Conservation (phyloP, 2,329 filamentous ascomycete genomes). For the Cladosporium sp. region DNA sequence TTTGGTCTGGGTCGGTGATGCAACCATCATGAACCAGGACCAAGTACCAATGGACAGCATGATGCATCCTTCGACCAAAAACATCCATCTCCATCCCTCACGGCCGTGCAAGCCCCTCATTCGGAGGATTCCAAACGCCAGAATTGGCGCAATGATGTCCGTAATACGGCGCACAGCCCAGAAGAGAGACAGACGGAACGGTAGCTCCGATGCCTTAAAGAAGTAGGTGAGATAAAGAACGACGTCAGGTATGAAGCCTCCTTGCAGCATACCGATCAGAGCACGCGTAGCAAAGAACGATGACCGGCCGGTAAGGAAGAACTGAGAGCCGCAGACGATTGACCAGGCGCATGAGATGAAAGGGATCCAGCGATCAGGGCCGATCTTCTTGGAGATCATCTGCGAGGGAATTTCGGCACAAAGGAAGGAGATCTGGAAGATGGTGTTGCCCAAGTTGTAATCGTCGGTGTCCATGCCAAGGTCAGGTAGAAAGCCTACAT, state of each 20-base stretch:
- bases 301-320: conserved; percentile 56
- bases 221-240: conserved; percentile 69
- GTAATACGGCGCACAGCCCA: conserved; percentile 26
- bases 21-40: conserved; percentile 35
- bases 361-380: conserved; percentile 42
- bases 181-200: conserved; percentile 34
- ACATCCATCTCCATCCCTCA: conserved; percentile 25
- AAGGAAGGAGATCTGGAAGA: conserved; percentile 82
- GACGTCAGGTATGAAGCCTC: conserved; percentile 53
- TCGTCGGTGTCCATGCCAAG: conserved; percentile 46
- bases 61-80: conserved; percentile 35
- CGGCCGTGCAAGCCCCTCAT: conserved; percentile 24
- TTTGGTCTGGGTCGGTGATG: conserved; percentile 58
- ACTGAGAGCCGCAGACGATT: conserved; percentile 33
- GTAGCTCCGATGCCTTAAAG: conserved; percentile 55
- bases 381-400: conserved; percentile 41
- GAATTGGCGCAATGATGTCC: conserved; percentile 26
- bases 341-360: conserved; percentile 64
- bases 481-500: conserved; percentile 48
- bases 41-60: conserved; percentile 22
- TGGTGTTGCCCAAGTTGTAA: conserved; percentile 41
- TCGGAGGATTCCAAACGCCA: conserved; percentile 25
- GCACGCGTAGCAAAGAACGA: conserved; percentile 42
- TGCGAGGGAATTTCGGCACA: conserved; percentile 34
- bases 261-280: conserved; percentile 42